Base-by-base conservation (phyloP, 768 basidiomycete genomes). In the Tremella mesenterica region DNA sequence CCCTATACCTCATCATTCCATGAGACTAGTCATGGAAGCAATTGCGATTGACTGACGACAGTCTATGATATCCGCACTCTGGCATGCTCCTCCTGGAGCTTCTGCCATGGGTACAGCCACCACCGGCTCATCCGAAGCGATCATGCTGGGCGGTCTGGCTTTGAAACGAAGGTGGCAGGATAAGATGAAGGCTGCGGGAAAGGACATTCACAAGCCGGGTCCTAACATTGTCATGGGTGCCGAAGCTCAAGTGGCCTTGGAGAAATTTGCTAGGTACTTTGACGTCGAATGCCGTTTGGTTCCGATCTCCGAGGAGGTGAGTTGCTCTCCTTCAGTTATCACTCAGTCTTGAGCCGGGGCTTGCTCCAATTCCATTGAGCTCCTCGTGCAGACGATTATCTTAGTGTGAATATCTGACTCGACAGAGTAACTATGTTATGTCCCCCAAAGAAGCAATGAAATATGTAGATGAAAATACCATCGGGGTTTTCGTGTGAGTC, bases 91-190 rank as follows among this genome's bases (percentile, higher is more conserved):
- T 23, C 76, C 78, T 30, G 63, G 74, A 14, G 74, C 77, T 47
- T 66, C 51, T 3, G 82, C 83, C 1, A 77, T 84, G 43, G 83
- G 83, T 0, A 83, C 83, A 0, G 83, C 83, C 4, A 85, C 84
- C 4, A 84, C 83, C 1, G 84, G 84, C 8, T 81, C 80, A 4
- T 83, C 80, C 18, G 83, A 85, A 70, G 83, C 84, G 3, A 84
- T 85, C 65, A 81, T 83, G 69, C 81, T 85, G 14, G 83, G 82
- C 7, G 84, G 83, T 33, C 75, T 85, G 13, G 83, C 83, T 30
- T 79, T 85, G 78, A 85, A 85, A 74, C 79, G 81, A 61, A 69
- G 78, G 51, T 85, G 83, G 83, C 84, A 85, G 64, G 71, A 64
- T 3, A 79, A 77, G 67, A 80, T 81, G 73, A 83, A 82, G 70